Percentiles rank a stretch among this genome's conserved stretches.
Conservation (phyloP, 2,329 filamentous ascomycete species). For the Trichoderma koningiopsis region DNA sequence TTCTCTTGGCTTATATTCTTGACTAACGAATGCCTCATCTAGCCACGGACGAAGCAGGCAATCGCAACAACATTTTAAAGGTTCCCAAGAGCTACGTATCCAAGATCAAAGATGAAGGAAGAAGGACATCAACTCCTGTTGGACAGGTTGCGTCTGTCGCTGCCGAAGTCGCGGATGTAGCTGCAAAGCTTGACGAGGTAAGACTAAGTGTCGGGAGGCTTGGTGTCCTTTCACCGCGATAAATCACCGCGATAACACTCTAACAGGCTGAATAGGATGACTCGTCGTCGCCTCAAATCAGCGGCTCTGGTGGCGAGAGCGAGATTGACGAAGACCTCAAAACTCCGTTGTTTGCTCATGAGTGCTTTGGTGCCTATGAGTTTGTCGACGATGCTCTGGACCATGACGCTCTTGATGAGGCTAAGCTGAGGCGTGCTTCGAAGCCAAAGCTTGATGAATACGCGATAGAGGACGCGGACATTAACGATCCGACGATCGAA, state of each 20-base stretch:
- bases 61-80: slow-evolving; percentile 28
- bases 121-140: slow-evolving; percentile 43
- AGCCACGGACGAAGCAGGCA: slow-evolving; percentile 28
- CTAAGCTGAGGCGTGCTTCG: slow-evolving; percentile 11
- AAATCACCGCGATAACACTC: slow-evolving; percentile 17
- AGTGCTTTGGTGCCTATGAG: slow-evolving; percentile 47
- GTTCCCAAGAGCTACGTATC: slow-evolving; percentile 29
- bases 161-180: slow-evolving; percentile 48
- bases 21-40: neutral
- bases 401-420: slow-evolving; percentile 32
- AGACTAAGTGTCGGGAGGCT: slow-evolving; percentile 8
- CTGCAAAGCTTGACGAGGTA: slow-evolving; percentile 42
- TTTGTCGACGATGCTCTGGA: slow-evolving; percentile 39
- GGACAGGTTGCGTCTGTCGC: slow-evolving; percentile 46
- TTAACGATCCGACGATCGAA: slow-evolving; percentile 53
- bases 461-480: slow-evolving; percentile 36
- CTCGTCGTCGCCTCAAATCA: slow-evolving; percentile 23
- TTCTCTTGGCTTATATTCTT: neutral
- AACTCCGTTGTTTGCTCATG: slow-evolving; percentile 51
- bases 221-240: neutral
- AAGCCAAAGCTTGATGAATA: slow-evolving; percentile 28
- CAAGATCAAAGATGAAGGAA: slow-evolving; percentile 8
- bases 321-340: slow-evolving; percentile 33
- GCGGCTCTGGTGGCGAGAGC: slow-evolving; percentile 24
- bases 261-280: slow-evolving; percentile 29